Conservation (phyloP, 768 basidiomycete species). For the Hericium erinaceus region DNA sequence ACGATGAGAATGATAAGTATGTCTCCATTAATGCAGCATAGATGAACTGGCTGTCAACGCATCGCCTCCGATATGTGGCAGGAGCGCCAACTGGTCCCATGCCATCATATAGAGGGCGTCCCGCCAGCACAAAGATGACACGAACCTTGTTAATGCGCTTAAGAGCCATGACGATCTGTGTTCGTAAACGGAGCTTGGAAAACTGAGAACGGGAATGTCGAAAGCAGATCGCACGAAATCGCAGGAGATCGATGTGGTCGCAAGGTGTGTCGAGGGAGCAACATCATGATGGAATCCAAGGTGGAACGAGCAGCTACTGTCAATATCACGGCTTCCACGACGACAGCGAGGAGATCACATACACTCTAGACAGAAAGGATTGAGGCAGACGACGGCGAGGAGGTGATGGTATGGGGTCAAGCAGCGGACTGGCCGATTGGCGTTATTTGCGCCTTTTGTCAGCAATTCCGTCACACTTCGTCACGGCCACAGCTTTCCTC, state of each 20-base stretch:
- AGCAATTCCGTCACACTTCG: constrained; percentile 24
- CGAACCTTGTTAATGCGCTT: constrained; percentile 99
- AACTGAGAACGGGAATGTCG: constrained; percentile 20
- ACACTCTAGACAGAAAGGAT: constrained; percentile 21
- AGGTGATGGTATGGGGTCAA: constrained; percentile 17
- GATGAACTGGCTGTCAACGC: background rate
- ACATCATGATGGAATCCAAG: background rate
- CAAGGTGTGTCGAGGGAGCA: background rate
- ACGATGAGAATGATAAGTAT: background rate
- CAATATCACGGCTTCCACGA: no score
- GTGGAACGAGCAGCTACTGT: no score
- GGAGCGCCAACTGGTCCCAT: background rate
- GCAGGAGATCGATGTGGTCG: constrained; percentile 11
- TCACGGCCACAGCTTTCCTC: background rate
- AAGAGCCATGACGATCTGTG: constrained; percentile 62
- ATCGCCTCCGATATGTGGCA: background rate
- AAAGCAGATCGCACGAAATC: constrained; percentile 30
- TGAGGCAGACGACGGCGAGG: constrained; percentile 20
- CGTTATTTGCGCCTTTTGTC: constrained; percentile 30
- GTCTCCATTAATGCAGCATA: background rate
- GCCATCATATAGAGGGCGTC: background rate
- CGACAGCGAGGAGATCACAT: background rate
- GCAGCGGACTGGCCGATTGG: constrained; percentile 13
- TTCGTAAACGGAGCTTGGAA: constrained; percentile 2
- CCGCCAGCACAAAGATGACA: constrained; percentile 6